These are phyloP conservation scores for Cajanus cajan DNA, from an alignment of 306 rosid species.

Conservation along the genomic window DNA sequence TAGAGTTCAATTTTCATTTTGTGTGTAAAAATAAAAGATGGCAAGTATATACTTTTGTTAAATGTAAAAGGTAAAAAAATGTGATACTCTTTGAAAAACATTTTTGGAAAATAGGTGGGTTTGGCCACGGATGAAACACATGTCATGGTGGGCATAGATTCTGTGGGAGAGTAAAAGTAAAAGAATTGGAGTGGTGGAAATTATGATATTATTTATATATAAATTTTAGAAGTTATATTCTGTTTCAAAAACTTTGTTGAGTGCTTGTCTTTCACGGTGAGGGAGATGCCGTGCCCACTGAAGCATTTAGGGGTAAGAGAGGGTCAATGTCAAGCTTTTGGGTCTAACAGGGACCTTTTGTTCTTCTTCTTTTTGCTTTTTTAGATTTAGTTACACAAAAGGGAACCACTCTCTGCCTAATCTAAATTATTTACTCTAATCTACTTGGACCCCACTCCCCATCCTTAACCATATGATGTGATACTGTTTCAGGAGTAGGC, in stretches of 20 bases:
- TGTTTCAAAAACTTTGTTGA: not conserved
- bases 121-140: conserved; percentile 43
- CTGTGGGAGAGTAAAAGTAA: conserved; percentile 18
- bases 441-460: not conserved
- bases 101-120: not conserved
- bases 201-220: not conserved
- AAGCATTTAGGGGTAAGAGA: conserved; percentile 39
- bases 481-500: not conserved
- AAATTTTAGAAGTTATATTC: not conserved
- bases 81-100: no score
- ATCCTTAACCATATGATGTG: not conserved
- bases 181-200: not conserved
- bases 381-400: conserved; percentile 5
- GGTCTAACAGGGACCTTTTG: conserved; percentile 28
- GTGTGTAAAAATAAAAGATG: no score
- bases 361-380: conserved; percentile 30
- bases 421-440: not conserved
- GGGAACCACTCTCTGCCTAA: conserved; percentile 1
- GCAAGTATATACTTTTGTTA: no score
- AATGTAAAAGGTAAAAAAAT: no score
- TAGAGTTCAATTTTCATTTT: no score
- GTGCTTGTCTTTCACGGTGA: conserved; percentile 38
- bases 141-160: conserved; percentile 51
- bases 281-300: conserved; percentile 64
- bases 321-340: conserved; percentile 50